Evolutionary conservation across 208 protist species (phyloP), one percentile per base, ranked within the genome.

Genomic region (Leishmania tarentolae): DNA sequence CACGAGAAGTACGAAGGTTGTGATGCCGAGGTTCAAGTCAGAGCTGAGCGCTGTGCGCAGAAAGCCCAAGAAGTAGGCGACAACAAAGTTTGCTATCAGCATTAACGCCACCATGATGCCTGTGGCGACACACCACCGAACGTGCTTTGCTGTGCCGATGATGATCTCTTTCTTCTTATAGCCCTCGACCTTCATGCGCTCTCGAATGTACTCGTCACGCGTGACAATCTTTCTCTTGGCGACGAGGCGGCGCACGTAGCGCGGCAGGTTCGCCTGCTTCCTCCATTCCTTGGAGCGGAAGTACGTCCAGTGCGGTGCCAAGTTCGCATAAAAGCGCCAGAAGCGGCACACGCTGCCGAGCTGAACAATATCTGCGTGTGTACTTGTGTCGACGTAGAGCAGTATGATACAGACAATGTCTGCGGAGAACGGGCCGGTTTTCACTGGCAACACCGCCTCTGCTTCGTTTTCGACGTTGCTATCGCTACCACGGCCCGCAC

Each of bases 301-400:
- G 87, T 92, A 92, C 7, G 94, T 94, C 92, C 94, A 97, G 82
- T 97, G 92, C 5, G 94, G 94, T 7, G 91, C 88, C 37, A 91
- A 88, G 79, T 97, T 96, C 66, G 78, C 86, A 79, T 95, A 93
- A 77, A 90, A 96, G 77, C 86, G 89, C 92, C 94, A 97, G 79
- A 94, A 95, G 63, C 83, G 88, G 72, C 89, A 97, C 17, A 88
- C 86, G 50, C 83, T 72, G 82, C 94, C 83, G 47, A 95, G 82
- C 35, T 92, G 78, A 21, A 96, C 72, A 28, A 97, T 94, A 66
- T 90, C 86, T 13, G 83, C 69, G 72, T 83, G 75, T 76, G 84
- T 92, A 78, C 85, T 85, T 35, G 83, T 86, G 59, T 92, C 82
- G 0, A 97, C 86, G 86, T 91, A 96, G 19, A 96, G 83, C 0